Conservation (phyloP, 116 monocot genomes). For the Cymodocea nodosa region DNA sequence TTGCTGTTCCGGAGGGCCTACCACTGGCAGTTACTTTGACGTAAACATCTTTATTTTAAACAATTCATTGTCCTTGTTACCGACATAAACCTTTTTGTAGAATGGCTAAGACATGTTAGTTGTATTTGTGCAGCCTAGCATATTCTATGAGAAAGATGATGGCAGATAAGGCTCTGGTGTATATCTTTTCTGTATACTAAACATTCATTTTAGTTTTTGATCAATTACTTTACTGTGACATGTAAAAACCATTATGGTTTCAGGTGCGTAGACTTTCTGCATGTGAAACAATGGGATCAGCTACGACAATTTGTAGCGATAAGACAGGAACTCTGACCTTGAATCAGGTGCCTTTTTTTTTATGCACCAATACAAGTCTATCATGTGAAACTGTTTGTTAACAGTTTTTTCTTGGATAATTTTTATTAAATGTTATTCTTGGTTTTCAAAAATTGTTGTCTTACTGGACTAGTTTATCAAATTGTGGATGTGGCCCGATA, state of each 20-base stretch:
- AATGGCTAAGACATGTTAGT: neutral
- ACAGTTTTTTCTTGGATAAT: no score
- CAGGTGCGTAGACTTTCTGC: constrained; percentile 97
- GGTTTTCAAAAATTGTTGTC: neutral
- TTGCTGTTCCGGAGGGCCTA: constrained; percentile 97
- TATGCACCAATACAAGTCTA: neutral
- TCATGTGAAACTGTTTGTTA: neutral
- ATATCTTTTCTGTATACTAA: constrained; percentile 9
- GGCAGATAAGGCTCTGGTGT: constrained; percentile 91
- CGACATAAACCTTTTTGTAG: neutral
- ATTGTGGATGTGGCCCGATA: neutral
- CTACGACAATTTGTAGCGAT: constrained; percentile 99
- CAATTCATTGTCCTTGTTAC: constrained; percentile 1
- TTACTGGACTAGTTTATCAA: neutral
- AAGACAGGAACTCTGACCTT: constrained; percentile 96
- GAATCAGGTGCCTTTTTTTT: constrained; percentile 52
- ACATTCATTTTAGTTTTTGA: neutral
- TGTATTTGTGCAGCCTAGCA: constrained; percentile 48
- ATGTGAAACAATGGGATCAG: constrained; percentile 99
- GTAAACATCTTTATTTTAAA: constrained; percentile 28
- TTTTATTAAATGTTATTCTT: no score
- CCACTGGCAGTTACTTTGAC: constrained; percentile 98
- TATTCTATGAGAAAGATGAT: constrained; percentile 99
- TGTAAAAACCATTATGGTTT: neutral
- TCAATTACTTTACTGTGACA: no score